Evolutionary conservation across 768 basidiomycete species (phyloP), one percentile per base, ranked within the genome.

Genomic region (Hortiboletus flavorubellus): DNA sequence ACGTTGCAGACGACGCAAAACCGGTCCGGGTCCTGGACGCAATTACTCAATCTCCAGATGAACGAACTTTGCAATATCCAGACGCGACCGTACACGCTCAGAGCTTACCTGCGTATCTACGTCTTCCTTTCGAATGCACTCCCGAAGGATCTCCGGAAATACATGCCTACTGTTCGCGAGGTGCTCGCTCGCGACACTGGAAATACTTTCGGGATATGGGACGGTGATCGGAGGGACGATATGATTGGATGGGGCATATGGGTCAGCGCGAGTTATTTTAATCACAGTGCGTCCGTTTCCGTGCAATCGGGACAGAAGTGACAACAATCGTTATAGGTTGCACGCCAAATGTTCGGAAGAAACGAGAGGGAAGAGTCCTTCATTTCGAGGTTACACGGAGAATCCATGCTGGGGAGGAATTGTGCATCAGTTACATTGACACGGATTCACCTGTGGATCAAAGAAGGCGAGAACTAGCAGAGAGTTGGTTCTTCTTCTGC

Each of bases 161-260:
- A 74, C 48, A 64, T 80, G 5, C 76, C 72, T 10, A 75, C 76
- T 9, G 74, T 82, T 33, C 80, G 85, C n/a, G 77, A 73, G 2
- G 69, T 85, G 10, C 70, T 87, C 16, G 76, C 76, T 15, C 77
- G 85, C 12, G 85, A 87, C 55, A 77, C 79, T 23, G 85, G 85
- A 21, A 87, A 87, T 58, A 78, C 82, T 8, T 87, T 88, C 56
- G 86, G 86, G 15, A 78, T 88, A 44, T 87, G 82, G 82, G 84
- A 87, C 56, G 64, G 78, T 66, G 71, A 74, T 68, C 31, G 68
- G 68, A 52, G 70, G 71, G 55, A 72, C 46, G 83, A 84, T 67
- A 82, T 86, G 84, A 64, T 86, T 18, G 85, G 85, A 23, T 88
- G 83, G 79, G 82, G 78, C 5, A 73, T 85, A 58, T 87, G 83